A percentile compares a stretch with the other conserved stretches of the same genome.
Evolutionary conservation across 2,329 filamentous ascomycete genomes (phyloP).

Genomic region (Blastomyces parvus): DNA sequence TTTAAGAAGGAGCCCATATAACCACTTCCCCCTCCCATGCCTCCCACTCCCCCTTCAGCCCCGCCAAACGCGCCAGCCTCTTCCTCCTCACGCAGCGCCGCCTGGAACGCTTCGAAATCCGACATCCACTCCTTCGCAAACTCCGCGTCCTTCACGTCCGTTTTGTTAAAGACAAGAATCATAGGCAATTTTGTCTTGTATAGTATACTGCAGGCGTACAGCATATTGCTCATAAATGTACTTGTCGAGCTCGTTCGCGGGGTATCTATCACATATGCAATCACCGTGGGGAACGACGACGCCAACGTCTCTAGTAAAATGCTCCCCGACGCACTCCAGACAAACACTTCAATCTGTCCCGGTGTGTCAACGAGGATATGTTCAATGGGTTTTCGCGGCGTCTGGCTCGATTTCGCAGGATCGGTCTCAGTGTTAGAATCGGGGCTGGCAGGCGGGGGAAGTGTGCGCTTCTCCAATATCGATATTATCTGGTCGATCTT

Average conservation of each 20-base stretch:
- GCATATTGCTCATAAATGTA: constrained; percentile 99
- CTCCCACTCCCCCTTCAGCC: constrained; percentile 55
- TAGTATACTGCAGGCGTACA: constrained; percentile 95
- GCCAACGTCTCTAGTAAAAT: constrained; percentile 90
- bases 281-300: constrained; percentile 88
- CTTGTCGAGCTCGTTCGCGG: constrained; percentile 85
- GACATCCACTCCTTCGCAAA: constrained; percentile 99
- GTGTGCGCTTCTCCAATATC: constrained; percentile 79
- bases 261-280: constrained; percentile 96
- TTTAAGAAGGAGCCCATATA: constrained; percentile 96
- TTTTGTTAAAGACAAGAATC: constrained; percentile 99
- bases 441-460: constrained; percentile 29
- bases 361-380: constrained; percentile 92
- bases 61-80: constrained; percentile 65
- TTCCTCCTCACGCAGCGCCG: constrained; percentile 71
- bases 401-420: constrained; percentile 39
- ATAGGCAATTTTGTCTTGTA: constrained; percentile 98
- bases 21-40: constrained; percentile 63
- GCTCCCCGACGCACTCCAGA: constrained; percentile 92
- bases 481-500: constrained; percentile 93
- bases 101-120: constrained; percentile 92
- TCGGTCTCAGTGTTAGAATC: not conserved
- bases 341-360: constrained; percentile 96
- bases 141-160: constrained; percentile 79
- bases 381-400: constrained; percentile 50